phyloP scores from a whole-genome alignment of 148 eudicot species.

The Pouteria glomerata region DNA sequence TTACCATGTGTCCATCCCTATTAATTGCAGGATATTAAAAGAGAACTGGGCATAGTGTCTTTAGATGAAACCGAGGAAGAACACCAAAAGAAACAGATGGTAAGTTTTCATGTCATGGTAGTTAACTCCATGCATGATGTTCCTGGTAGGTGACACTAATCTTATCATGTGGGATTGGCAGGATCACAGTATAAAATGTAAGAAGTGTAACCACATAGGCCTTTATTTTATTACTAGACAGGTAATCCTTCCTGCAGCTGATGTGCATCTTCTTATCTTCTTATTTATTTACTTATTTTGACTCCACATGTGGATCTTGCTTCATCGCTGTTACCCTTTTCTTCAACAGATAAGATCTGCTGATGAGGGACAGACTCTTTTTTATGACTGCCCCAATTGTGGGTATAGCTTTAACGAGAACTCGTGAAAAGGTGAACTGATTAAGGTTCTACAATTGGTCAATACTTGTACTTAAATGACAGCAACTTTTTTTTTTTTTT shows the following conservation, averaged over 20 bases:
- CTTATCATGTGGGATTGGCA: conserved; percentile 8
- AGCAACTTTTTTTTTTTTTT: too few species aligned
- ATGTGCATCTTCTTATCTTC: not conserved
- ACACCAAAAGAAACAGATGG: conserved; percentile 32
- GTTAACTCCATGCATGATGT: not conserved
- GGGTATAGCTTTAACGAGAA: conserved; percentile 33
- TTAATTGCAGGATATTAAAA: too few species aligned
- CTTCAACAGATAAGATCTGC: conserved; percentile 40
- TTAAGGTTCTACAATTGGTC: too few species aligned
- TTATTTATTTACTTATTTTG: not conserved
- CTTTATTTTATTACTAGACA: conserved; percentile 31
- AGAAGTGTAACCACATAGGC: conserved; percentile 30
- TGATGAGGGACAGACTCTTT: conserved; percentile 53
- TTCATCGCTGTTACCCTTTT: not conserved
- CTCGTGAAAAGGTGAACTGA: conserved; percentile 19
- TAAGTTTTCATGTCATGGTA: conserved; percentile 1
- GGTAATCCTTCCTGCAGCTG: conserved; percentile 12
- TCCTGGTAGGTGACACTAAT: not conserved
- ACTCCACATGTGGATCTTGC: not conserved
- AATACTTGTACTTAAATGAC: too few species aligned
- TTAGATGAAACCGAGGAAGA: conserved; percentile 33
- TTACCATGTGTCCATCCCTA: too few species aligned
- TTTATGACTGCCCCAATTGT: conserved; percentile 41
- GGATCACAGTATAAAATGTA: conserved; percentile 42
- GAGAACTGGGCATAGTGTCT: conserved; percentile 38